Evolutionary conservation across 768 basidiomycete species (phyloP).

Genomic region (Brasilioporus rufonigricans): DNA sequence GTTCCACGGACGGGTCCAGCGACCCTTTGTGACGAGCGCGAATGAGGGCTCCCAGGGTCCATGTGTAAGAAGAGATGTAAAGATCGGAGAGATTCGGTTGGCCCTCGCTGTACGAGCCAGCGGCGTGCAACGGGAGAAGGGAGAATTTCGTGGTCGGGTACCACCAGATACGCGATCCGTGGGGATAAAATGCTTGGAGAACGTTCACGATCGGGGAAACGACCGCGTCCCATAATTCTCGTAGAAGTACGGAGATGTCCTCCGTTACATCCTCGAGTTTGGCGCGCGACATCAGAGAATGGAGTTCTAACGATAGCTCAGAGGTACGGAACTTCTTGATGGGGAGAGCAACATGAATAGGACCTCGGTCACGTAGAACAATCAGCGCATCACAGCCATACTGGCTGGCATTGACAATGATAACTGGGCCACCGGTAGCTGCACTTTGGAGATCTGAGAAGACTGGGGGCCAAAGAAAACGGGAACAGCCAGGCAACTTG

Average conservation of each 20-base stretch:
- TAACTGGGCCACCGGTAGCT: not conserved
- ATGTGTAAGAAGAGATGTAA: not conserved
- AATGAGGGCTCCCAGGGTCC: not conserved
- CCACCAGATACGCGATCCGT: not conserved
- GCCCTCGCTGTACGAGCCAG: not conserved
- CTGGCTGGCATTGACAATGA: not conserved
- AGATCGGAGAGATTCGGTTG: not conserved
- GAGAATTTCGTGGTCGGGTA: not conserved
- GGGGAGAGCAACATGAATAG: not conserved
- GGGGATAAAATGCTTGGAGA: not conserved
- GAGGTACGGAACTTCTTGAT: not conserved
- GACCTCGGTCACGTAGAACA: not conserved
- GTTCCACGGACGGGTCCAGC: not conserved
- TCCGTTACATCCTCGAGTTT: not conserved
- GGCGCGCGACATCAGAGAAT: not conserved
- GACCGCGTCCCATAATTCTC: not conserved
- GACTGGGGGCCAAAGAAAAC: not conserved
- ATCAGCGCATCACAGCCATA: not conserved
- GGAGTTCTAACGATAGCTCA: not conserved
- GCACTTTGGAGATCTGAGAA: not conserved
- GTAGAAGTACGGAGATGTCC: not conserved
- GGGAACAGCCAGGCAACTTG: not conserved
- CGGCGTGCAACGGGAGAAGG: not conserved
- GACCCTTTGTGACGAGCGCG: not conserved
- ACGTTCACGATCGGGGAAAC: not conserved